Evolutionary conservation across 345 rosid genomes (phyloP).

Genomic region (Acer saccharum): DNA sequence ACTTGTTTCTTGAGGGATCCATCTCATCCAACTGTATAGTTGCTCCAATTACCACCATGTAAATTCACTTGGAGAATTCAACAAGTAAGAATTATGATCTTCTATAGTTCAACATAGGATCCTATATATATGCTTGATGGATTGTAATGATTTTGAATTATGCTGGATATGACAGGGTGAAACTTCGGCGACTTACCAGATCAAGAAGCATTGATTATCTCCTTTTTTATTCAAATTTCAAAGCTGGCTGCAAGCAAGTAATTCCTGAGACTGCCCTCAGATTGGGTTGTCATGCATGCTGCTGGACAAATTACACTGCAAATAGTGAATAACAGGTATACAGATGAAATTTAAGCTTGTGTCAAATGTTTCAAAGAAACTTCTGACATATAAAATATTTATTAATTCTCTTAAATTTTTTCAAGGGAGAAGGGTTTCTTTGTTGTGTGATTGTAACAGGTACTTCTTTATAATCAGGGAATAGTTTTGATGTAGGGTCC

Average conservation of each 20-base stretch:
- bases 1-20: background rate
- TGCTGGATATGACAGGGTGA: conserved; percentile 4
- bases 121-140: background rate
- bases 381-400: background rate
- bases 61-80: conserved; percentile 13
- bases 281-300: background rate
- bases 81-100: conserved; percentile 19
- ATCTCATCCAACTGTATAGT: conserved; percentile 14
- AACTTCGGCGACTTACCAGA: background rate
- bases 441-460: background rate
- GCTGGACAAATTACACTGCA: conserved; percentile 11
- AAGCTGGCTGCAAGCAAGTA: background rate
- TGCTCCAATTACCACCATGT: background rate
- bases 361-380: conserved; percentile 11
- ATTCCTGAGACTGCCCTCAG: background rate
- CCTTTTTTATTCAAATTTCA: background rate
- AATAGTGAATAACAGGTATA: conserved; percentile 20
- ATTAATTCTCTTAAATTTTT: conserved; percentile 27
- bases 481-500: conserved; percentile 4
- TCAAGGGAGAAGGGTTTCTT: background rate
- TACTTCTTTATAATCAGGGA: conserved; percentile 5
- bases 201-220: conserved; percentile 4
- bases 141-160: background rate
- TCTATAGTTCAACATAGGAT: background rate
- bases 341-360: conserved; percentile 18